Evolutionary conservation across 371 early-diverging fungal genomes (phyloP), one percentile per base, ranked within the genome.

Genomic region (Apophysomyces trapeziformis): DNA sequence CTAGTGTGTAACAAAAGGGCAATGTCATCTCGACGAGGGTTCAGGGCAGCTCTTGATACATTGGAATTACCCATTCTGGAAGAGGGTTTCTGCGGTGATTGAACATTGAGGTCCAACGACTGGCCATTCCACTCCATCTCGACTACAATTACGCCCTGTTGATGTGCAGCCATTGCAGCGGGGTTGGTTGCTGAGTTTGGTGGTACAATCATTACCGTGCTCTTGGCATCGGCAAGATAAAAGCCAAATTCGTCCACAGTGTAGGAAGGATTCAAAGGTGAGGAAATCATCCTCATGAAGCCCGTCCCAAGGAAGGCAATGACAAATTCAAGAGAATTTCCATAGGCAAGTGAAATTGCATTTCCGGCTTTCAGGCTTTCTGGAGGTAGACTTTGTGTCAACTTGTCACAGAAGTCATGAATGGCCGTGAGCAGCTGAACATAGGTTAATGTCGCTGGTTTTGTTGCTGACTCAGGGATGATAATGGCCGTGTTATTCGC

Each of bases 1-100:
- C 92, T 91, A 6, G 99, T 99, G 75, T 97, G 99, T 83, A 96
- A 97, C 61, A 99, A 94, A 35, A 95, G 93, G 66, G 92, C 90
- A 41, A 86, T 80, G 58, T 91, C 89, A 35, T 83, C 80, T 4
- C 85, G 82, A 65, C 76, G 66, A 18, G 85, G 86, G 50, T 65
- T 36, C 37, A 81, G 70, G 2, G 41, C 60, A 7, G 63, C 38
- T 18, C 26, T 6, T 58, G 50, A 13, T 14, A n/a, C 37, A 32
- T n/a, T 38, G 46, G 36, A 65, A 60, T 14, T 41, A 13, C 3
- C 11, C 13, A 13, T 41, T 13, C 11, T 41, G 41, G 57, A 61
- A 16, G 58, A 38, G 26, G 56, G 9, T 32, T 58, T 36, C 7
- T 32, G 21, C 58, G 70, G 68, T n/a, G 66, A 63, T 61, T 60